Evolutionary conservation across 306 rosid species (phyloP).

Genomic region (Castanea crenata): DNA sequence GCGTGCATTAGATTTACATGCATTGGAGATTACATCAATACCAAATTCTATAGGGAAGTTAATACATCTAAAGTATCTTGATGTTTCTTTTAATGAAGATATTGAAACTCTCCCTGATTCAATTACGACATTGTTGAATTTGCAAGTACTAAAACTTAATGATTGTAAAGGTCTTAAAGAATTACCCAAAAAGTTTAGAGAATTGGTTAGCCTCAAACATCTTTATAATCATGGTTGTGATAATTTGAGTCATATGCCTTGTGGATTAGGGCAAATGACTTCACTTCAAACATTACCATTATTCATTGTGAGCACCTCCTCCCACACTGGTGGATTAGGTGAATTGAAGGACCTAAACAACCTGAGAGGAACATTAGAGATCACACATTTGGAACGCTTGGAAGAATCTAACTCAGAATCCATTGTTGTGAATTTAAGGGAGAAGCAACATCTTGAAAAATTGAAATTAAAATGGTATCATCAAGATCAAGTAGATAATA

Average conservation of each 20-base stretch:
- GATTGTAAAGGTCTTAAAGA: background rate
- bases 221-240: background rate
- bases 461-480: background rate
- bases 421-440: background rate
- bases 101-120: background rate
- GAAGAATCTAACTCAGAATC: background rate
- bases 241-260: background rate
- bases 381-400: background rate
- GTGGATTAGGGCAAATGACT: background rate
- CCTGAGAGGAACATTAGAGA: background rate
- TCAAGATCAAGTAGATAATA: background rate
- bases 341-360: background rate
- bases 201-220: background rate
- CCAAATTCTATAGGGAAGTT: background rate
- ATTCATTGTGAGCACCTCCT: background rate
- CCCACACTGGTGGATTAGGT: background rate
- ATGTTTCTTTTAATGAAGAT: background rate
- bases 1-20: constrained; percentile 7
- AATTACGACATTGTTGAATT: background rate
- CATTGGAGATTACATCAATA: background rate
- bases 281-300: background rate
- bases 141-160: constrained; percentile 6
- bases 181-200: background rate
- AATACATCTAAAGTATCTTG: constrained; percentile 16
- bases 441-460: background rate